Percentiles rank a stretch among this genome's conserved stretches.
Conservation (phyloP, 2,329 filamentous ascomycete species). For the Ceratocystiopsis minuta region DNA sequence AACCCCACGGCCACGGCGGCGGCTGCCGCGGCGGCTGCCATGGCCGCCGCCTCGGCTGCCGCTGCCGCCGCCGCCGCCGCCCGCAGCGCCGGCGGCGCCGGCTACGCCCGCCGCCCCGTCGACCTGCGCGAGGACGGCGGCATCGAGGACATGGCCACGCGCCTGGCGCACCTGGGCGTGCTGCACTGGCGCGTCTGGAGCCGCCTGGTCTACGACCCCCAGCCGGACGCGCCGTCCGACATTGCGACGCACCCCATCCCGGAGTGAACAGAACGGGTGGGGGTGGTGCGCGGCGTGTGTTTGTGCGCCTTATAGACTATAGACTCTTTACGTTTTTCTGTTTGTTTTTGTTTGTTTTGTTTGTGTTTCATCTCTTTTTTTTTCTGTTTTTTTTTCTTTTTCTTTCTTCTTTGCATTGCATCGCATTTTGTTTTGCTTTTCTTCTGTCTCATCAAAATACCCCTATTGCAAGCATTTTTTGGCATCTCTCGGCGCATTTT, state of each 20-base stretch:
- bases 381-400: not conserved
- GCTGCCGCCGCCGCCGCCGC: not conserved
- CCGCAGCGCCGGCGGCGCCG: not conserved
- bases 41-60: constrained; percentile 12
- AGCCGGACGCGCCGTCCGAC: not conserved
- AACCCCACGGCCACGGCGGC: constrained; percentile 2
- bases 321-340: not conserved
- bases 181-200: constrained; percentile 86
- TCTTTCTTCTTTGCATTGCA: not conserved
- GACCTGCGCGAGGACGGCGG: constrained; percentile 29
- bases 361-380: not conserved
- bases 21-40: constrained; percentile 13
- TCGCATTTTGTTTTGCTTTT: not conserved
- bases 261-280: no score
- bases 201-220: constrained; percentile 44
- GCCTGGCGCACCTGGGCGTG: constrained; percentile 65
- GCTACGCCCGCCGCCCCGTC: not conserved
- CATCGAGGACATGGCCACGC: constrained; percentile 51
- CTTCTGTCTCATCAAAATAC: not conserved
- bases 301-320: not conserved
- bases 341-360: not conserved
- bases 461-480: not conserved
- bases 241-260: not conserved
- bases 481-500: not conserved
- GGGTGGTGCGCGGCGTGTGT: no score